These are phyloP conservation scores for Calonectria pteridis DNA, from an alignment of 2,329 filamentous ascomycete species.

Conservation along the genomic window DNA sequence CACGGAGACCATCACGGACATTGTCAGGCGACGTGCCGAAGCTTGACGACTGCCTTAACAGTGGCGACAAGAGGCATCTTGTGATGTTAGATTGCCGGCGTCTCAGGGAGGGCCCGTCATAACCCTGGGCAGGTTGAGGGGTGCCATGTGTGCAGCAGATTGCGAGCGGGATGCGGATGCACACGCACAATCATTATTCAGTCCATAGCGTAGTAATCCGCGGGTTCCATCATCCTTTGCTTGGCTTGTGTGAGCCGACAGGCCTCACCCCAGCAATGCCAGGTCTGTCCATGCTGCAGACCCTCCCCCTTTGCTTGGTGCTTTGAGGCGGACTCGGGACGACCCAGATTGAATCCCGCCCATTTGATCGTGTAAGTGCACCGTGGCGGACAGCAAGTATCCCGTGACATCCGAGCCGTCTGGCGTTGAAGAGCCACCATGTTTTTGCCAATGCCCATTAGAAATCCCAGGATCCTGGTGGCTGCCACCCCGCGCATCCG, in stretches of 20 bases:
- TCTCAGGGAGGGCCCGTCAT: neutral
- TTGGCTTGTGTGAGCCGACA: constrained; percentile 8
- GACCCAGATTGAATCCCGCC: constrained; percentile 2
- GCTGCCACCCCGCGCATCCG: neutral
- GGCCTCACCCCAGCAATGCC: constrained; percentile 6
- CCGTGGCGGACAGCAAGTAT: neutral
- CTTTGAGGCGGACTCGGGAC: constrained; percentile 5
- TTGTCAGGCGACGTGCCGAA: constrained; percentile 10
- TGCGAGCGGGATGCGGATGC: constrained; percentile 9
- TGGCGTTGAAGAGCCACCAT: neutral
- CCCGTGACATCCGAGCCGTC: constrained; percentile 4
- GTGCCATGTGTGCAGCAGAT: constrained; percentile 7
- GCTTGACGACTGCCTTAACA: neutral
- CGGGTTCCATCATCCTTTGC: neutral
- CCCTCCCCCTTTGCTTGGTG: neutral
- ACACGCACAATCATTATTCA: constrained; percentile 8
- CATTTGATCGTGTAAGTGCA: constrained; percentile 5
- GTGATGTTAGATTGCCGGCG: constrained; percentile 10
- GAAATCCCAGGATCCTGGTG: constrained; percentile 12
- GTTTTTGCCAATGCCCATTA: constrained; percentile 1
- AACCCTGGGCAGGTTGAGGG: neutral
- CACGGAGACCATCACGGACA: neutral
- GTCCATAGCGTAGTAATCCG: neutral
- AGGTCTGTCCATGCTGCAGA: constrained; percentile 1
- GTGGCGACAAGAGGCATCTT: neutral